phyloP scores from a whole-genome alignment of 1,284 basidiomycete species.

The Cryptococcus depauperatus region DNA sequence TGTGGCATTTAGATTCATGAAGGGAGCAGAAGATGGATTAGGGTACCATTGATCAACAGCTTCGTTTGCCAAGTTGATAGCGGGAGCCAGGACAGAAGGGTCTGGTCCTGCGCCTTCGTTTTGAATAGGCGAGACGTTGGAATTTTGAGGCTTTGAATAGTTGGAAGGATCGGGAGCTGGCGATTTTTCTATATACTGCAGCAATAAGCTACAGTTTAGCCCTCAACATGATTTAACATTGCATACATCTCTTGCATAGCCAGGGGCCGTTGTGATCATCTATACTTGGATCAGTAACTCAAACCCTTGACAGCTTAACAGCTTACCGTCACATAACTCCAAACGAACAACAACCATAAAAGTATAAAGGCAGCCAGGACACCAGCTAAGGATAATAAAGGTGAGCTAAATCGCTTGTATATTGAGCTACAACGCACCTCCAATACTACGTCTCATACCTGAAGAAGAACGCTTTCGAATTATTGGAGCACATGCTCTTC shows the following conservation, averaged over 20 bases:
- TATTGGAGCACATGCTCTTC: conserved; percentile 57
- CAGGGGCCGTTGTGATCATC: conserved; percentile 60
- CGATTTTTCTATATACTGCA: conserved; percentile 37
- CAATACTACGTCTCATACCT: conserved; percentile 49
- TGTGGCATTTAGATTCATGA: background rate
- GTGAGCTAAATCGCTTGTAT: background rate
- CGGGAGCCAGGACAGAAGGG: conserved; percentile 22
- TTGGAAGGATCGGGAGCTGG: conserved; percentile 22
- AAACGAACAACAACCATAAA: conserved; percentile 60
- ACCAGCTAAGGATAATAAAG: conserved; percentile 47
- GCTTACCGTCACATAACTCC: conserved; percentile 60
- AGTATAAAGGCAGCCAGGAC: conserved; percentile 55
- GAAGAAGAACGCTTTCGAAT: conserved; percentile 48
- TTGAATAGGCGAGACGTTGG: conserved; percentile 1
- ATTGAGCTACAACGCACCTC: conserved; percentile 50
- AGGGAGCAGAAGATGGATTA: background rate
- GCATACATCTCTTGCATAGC: conserved; percentile 58
- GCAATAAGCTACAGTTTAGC: background rate
- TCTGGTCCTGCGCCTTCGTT: conserved; percentile 13
- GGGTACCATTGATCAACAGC: background rate
- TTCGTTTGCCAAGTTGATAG: conserved; percentile 11
- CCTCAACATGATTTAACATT: too few species aligned
- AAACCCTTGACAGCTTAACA: background rate
- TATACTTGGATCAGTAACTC: conserved; percentile 6
- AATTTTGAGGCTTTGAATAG: background rate